Conservation (phyloP, 2,329 filamentous ascomycete genomes). For the Cercospora berteroae region DNA sequence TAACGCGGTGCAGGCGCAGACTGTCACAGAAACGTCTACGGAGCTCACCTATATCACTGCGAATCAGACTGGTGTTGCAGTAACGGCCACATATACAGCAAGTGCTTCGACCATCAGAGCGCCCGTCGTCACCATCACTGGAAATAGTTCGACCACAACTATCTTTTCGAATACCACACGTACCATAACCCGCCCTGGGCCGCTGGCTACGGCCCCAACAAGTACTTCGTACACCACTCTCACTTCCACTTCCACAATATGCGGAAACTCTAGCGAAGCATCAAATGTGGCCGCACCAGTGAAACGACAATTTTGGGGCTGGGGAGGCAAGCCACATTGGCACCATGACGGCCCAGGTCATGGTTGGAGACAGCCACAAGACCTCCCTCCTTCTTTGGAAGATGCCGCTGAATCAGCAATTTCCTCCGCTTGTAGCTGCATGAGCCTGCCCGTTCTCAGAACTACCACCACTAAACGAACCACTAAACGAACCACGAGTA, state of each 20-base stretch:
- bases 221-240: slow-evolving; percentile 8
- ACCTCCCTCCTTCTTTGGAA: slow-evolving; percentile 1
- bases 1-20: neutral
- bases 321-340: slow-evolving; percentile 5
- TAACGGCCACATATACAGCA: neutral
- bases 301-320: slow-evolving; percentile 1
- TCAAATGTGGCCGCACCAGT: neutral
- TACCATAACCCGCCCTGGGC: neutral
- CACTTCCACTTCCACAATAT: slow-evolving; percentile 7
- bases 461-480: neutral
- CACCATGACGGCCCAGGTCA: neutral
- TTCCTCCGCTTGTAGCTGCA: slow-evolving; percentile 8
- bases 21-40: neutral
- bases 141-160: slow-evolving; percentile 3
- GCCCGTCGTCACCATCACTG: neutral
- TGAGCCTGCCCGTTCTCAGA: slow-evolving; percentile 2
- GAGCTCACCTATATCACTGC: neutral
- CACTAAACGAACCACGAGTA: neutral
- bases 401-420: neutral
- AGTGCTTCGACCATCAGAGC: neutral
- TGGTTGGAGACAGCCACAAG: slow-evolving; percentile 3
- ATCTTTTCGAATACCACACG: slow-evolving; percentile 4
- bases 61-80: neutral
- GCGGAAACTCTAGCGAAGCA: slow-evolving; percentile 1
- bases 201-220: neutral